Base-by-base conservation (phyloP, 1,284 basidiomycete species). In the Grifola frondosa region DNA sequence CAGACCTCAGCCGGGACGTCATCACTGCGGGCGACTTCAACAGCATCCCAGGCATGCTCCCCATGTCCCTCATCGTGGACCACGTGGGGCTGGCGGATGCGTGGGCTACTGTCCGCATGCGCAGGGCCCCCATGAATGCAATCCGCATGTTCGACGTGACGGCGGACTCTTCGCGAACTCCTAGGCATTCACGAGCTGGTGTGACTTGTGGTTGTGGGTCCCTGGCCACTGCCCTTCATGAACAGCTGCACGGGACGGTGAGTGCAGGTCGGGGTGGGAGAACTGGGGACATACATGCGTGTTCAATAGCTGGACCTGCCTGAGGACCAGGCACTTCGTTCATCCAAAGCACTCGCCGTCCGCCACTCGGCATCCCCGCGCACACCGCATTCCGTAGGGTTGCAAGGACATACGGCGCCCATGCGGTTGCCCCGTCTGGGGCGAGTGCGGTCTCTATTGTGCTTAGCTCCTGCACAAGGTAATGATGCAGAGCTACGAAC, bases 1-100 rank as follows among this genome's bases (percentile, higher is more conserved):
- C 93, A 6, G 84, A 88, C 46, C 68, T 83, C 0, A 95, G 95
- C 1, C 80, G 88, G 54, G 91, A 95, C 74, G 91, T 98, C 45
- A 84, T 99, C 58, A 86, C 86, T 31, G 93, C 97, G 19, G 97
- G 97, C 30, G 97, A 99, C 69, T 91, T 95, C 67, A 99, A 99
- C 67, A 92, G 90, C 44, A 86, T 91, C 37, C 94, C 96, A 1
- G 77, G 76, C 26, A 88, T 90, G 4, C 74, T 97, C 24, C 85
- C 91, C 16, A 92, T 97, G 71, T 77, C 78, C n/a, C 69, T 99
- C 57, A 75, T 99, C 52, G 78, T 78, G 25, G 80, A 86, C 45
- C 83, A 93, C 61, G 86, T 86, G 9, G 73, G 71, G 30, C 74
- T 97, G 32, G 68, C 65, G 16, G 94, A 97, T 62, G 79, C 90